phyloP scores from a whole-genome alignment of 2,329 filamentous ascomycete species.

The Trematosphaeria pertusa region DNA sequence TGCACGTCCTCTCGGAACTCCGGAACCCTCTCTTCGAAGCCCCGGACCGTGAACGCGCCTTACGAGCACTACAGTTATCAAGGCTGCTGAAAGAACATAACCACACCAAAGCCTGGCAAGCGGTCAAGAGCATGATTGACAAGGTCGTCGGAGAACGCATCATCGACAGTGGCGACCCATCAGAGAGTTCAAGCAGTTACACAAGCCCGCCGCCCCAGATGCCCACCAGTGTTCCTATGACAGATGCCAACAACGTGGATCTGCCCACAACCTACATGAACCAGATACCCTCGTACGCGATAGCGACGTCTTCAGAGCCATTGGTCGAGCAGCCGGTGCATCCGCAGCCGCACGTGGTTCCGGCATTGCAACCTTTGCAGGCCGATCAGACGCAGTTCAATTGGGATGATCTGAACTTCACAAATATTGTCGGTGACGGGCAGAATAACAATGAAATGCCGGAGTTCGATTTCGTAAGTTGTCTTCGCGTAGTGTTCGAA shows the following conservation, averaged over 20 bases:
- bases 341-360: neutral
- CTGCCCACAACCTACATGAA: neutral
- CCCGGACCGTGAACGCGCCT: slow-evolving; percentile 43
- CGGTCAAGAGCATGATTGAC: slow-evolving; percentile 48
- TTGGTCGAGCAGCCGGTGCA: neutral
- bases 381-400: slow-evolving; percentile 24
- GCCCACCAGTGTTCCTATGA: slow-evolving; percentile 12
- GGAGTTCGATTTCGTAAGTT: slow-evolving; percentile 47
- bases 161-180: slow-evolving; percentile 20
- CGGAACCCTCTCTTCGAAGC: slow-evolving; percentile 45
- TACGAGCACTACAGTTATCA: slow-evolving; percentile 42
- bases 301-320: neutral
- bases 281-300: neutral
- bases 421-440: slow-evolving; percentile 39
- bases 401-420: slow-evolving; percentile 45
- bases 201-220: slow-evolving; percentile 9
- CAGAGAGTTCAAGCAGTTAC: slow-evolving; percentile 25
- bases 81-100: slow-evolving; percentile 42
- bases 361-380: slow-evolving; percentile 14
- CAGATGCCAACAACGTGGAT: neutral
- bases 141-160: slow-evolving; percentile 38
- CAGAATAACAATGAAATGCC: slow-evolving; percentile 33
- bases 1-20: slow-evolving; percentile 49
- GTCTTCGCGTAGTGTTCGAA: neutral
- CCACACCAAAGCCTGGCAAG: slow-evolving; percentile 45